Evolutionary conservation across 495 filamentous ascomycete species (phyloP), one percentile per base, ranked within the genome.

Genomic region (Daldinia loculata): DNA sequence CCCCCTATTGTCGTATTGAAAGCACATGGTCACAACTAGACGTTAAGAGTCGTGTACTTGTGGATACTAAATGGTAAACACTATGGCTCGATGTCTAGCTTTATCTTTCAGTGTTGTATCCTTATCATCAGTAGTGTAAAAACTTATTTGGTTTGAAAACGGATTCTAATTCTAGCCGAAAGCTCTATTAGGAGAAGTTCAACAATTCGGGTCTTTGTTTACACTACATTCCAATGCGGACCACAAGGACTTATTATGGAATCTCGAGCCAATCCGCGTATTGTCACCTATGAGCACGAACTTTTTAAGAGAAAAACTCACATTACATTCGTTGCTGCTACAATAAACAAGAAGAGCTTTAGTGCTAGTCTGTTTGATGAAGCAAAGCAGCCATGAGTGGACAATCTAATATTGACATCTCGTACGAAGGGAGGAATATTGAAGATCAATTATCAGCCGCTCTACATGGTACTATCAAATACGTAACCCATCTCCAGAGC

Each of bases 131-230:
- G 9, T 14, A 36, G 12, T 14, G 34, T 48, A 48, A 11, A 24
- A 24, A 12, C 19, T 53, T 43, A 3, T 12, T 61, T 48, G 4
- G 26, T 67, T 56, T 41, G 66, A 68, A 68, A 68, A 68, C 57
- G 66, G 66, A 67, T 50, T 36, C 11, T 51, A 11, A 6, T 61
- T 53, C 29, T 9, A 17, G 22, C 11, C 8, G 0, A 36, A 61
- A 48, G 11, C 51, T 29, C n/a, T 6, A 19, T 19, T 32, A 14
- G n/a, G 38, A 39, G 12, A 22, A 56, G 14, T 17, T 39, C 5
- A 12, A 39, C 1, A 12, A 39, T 19, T n/a, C 1, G 12, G 3
- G 12, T 19, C 66, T 69, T 69, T 64, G 66, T 69, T 14, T 11
- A 11, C 15, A 12, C 22, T 12, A 17, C 30, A 69, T 63, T 69